Evolutionary conservation across 1,284 basidiomycete genomes (phyloP).

Genomic region (Kalmanozyma brasiliensis): DNA sequence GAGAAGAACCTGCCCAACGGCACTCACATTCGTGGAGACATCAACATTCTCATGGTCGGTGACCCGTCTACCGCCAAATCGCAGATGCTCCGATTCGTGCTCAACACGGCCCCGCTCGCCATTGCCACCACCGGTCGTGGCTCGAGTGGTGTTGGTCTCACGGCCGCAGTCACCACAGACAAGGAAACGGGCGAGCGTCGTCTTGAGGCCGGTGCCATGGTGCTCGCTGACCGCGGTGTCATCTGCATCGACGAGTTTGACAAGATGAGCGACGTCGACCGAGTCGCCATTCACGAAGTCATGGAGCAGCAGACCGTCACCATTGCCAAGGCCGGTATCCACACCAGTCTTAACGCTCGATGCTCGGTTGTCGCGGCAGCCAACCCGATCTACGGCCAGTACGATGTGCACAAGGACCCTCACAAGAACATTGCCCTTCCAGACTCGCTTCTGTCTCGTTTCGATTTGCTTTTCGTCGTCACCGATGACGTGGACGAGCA

Average conservation of each 20-base stretch:
- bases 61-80: slow-evolving; percentile 98
- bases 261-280: slow-evolving; percentile 99
- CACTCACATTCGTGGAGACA: slow-evolving; percentile 98
- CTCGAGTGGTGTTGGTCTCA: slow-evolving; percentile 96
- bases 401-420: slow-evolving; percentile 99
- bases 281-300: slow-evolving; percentile 99
- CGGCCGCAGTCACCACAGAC: slow-evolving; percentile 98
- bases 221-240: slow-evolving; percentile 97
- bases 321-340: slow-evolving; percentile 98
- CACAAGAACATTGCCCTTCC: slow-evolving; percentile 98
- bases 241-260: slow-evolving; percentile 99
- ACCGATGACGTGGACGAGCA: slow-evolving; percentile 97
- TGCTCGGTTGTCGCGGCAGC: slow-evolving; percentile 98
- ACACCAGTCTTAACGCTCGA: slow-evolving; percentile 95
- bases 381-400: slow-evolving; percentile 99
- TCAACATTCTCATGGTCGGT: slow-evolving; percentile 99
- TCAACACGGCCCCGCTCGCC: slow-evolving; percentile 94
- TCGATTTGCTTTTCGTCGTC: slow-evolving; percentile 97
- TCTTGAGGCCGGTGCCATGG: slow-evolving; percentile 98
- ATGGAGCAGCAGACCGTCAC: slow-evolving; percentile 99
- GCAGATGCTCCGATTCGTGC: slow-evolving; percentile 93
- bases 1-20: slow-evolving; percentile 98
- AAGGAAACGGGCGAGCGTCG: slow-evolving; percentile 93
- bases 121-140: slow-evolving; percentile 98
- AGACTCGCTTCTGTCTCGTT: slow-evolving; percentile 97